These are phyloP conservation scores for Heliocybe sulcata DNA, from an alignment of 1,284 basidiomycete species.

Conservation along the genomic window DNA sequence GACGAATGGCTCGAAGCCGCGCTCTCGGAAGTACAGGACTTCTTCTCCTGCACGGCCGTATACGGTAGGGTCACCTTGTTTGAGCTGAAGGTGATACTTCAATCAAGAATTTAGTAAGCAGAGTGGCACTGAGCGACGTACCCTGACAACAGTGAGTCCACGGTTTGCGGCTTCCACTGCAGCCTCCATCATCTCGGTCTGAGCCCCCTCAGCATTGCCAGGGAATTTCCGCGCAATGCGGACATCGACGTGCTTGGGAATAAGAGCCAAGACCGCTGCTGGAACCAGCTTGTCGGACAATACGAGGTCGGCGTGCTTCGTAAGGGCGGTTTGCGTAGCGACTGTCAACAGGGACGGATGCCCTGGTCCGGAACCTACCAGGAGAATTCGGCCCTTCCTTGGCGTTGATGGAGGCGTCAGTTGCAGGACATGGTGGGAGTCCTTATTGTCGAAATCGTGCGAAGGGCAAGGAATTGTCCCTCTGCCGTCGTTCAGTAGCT, in stretches of 20 bases:
- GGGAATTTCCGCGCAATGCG: slow-evolving; percentile 96
- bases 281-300: slow-evolving; percentile 98
- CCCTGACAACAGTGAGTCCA: slow-evolving; percentile 85
- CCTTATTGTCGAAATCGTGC: not conserved
- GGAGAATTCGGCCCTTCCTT: slow-evolving; percentile 44
- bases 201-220: slow-evolving; percentile 93
- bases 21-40: slow-evolving; percentile 82
- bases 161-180: slow-evolving; percentile 76
- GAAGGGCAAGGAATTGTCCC: slow-evolving; percentile 14
- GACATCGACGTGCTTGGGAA: slow-evolving; percentile 66
- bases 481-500: slow-evolving; percentile 41
- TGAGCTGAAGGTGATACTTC: slow-evolving; percentile 47
- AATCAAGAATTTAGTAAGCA: not conserved
- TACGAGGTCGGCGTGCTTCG: slow-evolving; percentile 76
- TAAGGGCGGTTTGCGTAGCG: slow-evolving; percentile 79
- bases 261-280: slow-evolving; percentile 79
- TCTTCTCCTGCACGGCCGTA: slow-evolving; percentile 96
- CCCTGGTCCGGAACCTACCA: slow-evolving; percentile 93
- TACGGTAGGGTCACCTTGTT: slow-evolving; percentile 95
- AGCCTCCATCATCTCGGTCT: slow-evolving; percentile 89
- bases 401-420: slow-evolving; percentile 24
- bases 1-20: slow-evolving; percentile 78
- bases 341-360: slow-evolving; percentile 89
- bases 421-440: slow-evolving; percentile 19
- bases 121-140: slow-evolving; percentile 27